Conservation (phyloP, 331 rosid species). For the Cydonia oblonga region DNA sequence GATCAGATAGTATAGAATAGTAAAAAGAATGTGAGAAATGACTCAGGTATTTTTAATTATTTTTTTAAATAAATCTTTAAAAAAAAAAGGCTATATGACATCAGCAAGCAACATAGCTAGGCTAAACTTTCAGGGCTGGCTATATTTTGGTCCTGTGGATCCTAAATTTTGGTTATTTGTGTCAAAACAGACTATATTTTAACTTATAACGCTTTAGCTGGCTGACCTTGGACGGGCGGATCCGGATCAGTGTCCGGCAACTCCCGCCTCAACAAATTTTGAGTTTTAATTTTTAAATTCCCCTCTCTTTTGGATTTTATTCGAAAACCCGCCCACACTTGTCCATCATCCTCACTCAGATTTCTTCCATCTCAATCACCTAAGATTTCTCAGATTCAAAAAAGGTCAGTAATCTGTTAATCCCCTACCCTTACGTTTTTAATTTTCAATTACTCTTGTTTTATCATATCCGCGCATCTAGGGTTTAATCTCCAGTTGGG, state of each 20-base stretch:
- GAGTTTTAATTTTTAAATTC: not conserved
- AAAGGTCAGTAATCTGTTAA: not conserved
- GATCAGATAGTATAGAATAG: no score
- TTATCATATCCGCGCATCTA: not conserved
- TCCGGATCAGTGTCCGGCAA: not conserved
- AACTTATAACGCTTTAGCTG: no score
- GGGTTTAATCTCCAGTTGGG: not conserved
- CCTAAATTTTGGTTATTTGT: no score
- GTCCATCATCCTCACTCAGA: not conserved
- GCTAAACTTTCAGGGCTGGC: no score
- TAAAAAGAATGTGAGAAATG: no score
- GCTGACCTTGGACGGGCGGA: not conserved
- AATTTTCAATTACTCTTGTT: not conserved
- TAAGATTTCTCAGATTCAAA: not conserved
- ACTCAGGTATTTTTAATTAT: no score
- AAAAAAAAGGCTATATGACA: no score
- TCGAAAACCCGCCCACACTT: not conserved
- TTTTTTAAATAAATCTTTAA: no score
- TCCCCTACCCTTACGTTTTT: not conserved
- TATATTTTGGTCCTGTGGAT: no score
- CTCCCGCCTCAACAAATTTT: constrained; percentile 12
- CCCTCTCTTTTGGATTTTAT: not conserved
- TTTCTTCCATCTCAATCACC: not conserved
- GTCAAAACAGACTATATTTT: no score
- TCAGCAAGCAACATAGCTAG: no score